Conservation (phyloP, 2,329 filamentous ascomycete genomes). For the Corniculantispora saksenae region DNA sequence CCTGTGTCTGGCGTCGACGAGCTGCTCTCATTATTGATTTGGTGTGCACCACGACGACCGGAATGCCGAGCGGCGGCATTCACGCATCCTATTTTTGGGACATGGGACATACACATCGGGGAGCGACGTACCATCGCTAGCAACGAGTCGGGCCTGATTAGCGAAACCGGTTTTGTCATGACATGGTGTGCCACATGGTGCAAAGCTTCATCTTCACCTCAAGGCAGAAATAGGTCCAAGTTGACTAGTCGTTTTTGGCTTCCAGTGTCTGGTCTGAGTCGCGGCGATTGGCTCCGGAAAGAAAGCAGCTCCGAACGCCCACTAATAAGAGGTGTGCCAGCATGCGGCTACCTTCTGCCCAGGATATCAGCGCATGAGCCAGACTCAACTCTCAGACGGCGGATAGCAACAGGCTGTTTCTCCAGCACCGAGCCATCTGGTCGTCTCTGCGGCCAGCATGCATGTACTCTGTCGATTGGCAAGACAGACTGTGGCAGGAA, state of each 20-base stretch:
- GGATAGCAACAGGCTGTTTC: background rate
- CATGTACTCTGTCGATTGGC: background rate
- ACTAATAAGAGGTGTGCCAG: background rate
- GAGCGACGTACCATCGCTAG: background rate
- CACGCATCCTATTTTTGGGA: constrained; percentile 17
- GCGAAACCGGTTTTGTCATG: constrained; percentile 3
- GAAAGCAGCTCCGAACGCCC: background rate
- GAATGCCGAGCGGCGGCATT: constrained; percentile 14
- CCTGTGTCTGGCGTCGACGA: constrained; percentile 2
- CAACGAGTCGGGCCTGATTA: constrained; percentile 15
- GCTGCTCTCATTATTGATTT: background rate
- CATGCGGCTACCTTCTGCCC: background rate
- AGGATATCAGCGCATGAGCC: background rate
- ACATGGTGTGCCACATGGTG: constrained; percentile 13
- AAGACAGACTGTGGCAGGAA: background rate
- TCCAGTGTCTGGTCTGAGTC: constrained; percentile 10
- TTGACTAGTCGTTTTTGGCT: constrained; percentile 6
- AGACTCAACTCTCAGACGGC: background rate
- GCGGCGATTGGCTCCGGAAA: background rate
- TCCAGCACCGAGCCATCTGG: background rate
- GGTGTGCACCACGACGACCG: constrained; percentile 11
- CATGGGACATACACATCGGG: background rate
- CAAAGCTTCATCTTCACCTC: constrained; percentile 1
- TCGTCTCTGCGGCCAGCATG: background rate
- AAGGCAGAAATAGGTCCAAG: background rate